phyloP scores from a whole-genome alignment of 306 rosid genomes.

The Biancaea sappan region DNA sequence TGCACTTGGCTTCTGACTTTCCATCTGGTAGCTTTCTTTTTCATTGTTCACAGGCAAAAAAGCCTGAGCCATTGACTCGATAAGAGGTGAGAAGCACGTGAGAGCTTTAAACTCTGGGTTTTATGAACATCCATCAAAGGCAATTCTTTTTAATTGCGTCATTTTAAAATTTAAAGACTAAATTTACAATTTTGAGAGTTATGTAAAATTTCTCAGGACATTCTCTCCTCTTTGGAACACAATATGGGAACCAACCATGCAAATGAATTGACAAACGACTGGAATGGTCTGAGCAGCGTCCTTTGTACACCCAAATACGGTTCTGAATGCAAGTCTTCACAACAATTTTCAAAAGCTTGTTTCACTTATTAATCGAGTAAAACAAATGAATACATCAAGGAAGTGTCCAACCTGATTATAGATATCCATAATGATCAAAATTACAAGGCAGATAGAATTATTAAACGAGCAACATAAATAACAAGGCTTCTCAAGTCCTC shows the following conservation, averaged over 20 bases:
- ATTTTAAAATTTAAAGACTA: no score
- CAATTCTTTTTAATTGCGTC: no score
- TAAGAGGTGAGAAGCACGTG: slow-evolving; percentile 1
- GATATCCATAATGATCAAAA: slow-evolving; percentile 38
- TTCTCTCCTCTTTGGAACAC: no score
- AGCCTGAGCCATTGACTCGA: slow-evolving; percentile 18
- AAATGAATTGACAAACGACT: no score
- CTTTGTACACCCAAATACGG: background rate
- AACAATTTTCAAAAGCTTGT: slow-evolving; percentile 8
- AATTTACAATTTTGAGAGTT: no score
- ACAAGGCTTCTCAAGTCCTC: slow-evolving; percentile 34
- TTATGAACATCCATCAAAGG: slow-evolving; percentile 16
- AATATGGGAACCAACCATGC: no score
- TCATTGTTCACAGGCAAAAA: background rate
- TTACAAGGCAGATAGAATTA: slow-evolving; percentile 40
- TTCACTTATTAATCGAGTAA: slow-evolving; percentile 39
- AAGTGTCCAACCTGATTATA: slow-evolving; percentile 33
- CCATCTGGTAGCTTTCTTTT: slow-evolving; percentile 10
- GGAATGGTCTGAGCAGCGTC: no score
- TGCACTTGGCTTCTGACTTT: background rate
- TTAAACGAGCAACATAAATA: slow-evolving; percentile 42
- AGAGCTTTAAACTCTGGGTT: slow-evolving; percentile 20
- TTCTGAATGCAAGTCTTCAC: background rate
- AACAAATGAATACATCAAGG: slow-evolving; percentile 40
- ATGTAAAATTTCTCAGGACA: no score